Evolutionary conservation across 1,284 basidiomycete species (phyloP).

Genomic region (Anthracocystis walkeri): DNA sequence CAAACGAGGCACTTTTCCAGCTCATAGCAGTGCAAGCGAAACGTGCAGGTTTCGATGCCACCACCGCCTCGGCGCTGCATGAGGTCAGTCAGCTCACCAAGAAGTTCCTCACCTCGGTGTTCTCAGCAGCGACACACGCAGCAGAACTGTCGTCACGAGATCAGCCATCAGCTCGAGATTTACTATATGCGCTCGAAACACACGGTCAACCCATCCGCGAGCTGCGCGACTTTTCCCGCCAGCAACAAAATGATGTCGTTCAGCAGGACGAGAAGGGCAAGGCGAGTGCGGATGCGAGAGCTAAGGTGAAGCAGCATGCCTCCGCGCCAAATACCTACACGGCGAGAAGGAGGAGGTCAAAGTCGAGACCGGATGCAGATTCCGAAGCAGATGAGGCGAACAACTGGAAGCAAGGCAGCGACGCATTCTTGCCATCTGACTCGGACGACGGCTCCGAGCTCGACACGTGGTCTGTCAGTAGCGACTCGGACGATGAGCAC

Average conservation of each 20-base stretch:
- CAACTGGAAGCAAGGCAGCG: constrained; percentile 25
- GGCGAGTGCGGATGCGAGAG: constrained; percentile 12
- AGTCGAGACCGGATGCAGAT: constrained; percentile 2
- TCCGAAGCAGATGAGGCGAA: neutral
- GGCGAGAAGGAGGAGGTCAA: neutral
- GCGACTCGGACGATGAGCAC: constrained; percentile 38
- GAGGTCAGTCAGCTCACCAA: constrained; percentile 42
- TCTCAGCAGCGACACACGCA: constrained; percentile 40
- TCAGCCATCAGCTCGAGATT: constrained; percentile 43
- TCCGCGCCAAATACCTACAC: constrained; percentile 11
- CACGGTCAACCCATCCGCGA: constrained; percentile 45
- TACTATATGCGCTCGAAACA: constrained; percentile 51
- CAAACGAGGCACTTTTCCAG: constrained; percentile 24
- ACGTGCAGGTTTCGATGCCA: constrained; percentile 40
- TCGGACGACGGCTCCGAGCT: constrained; percentile 45
- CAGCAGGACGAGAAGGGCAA: constrained; percentile 8
- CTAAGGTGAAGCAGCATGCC: constrained; percentile 13
- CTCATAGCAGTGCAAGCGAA: constrained; percentile 44
- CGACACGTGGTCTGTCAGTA: constrained; percentile 47
- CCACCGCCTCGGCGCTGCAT: constrained; percentile 39
- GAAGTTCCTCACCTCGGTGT: constrained; percentile 45
- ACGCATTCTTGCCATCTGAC: constrained; percentile 49
- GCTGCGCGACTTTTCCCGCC: constrained; percentile 35
- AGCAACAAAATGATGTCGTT: constrained; percentile 19
- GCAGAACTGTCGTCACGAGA: constrained; percentile 37